A percentile compares a stretch with the other conserved stretches of the same genome.
These are phyloP conservation scores for Trichocomaceae sp. DNA, from an alignment of 2,329 filamentous ascomycete species.

Conservation along the genomic window DNA sequence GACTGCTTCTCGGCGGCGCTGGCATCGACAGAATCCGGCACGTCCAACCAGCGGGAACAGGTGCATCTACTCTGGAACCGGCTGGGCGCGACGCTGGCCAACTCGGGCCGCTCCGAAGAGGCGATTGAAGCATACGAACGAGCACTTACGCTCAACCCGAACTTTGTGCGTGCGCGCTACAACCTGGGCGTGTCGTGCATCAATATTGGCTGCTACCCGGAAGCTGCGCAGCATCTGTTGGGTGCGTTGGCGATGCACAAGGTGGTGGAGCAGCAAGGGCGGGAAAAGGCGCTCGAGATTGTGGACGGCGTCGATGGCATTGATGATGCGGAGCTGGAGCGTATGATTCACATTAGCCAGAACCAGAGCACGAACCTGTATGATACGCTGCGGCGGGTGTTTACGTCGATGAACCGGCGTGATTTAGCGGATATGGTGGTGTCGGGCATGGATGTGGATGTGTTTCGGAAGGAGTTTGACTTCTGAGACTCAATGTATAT, in stretches of 20 bases:
- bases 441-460: constrained; percentile 81
- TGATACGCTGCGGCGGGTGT: constrained; percentile 89
- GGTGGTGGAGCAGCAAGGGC: constrained; percentile 76
- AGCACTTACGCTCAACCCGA: constrained; percentile 80
- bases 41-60: constrained; percentile 76
- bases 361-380: constrained; percentile 96
- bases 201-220: constrained; percentile 90
- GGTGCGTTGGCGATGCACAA: constrained; percentile 94
- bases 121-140: constrained; percentile 95
- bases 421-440: constrained; percentile 85
- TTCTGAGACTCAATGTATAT: constrained; percentile 47
- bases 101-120: constrained; percentile 87
- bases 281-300: constrained; percentile 76
- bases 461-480: constrained; percentile 85
- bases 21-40: constrained; percentile 74
- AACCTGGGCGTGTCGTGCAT: constrained; percentile 96
- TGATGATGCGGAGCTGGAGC: constrained; percentile 68
- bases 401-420: constrained; percentile 85
- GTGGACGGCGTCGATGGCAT: constrained; percentile 55
- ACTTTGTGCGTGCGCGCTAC: constrained; percentile 95
- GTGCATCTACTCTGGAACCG: constrained; percentile 96
- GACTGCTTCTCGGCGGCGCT: constrained; percentile 95
- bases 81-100: constrained; percentile 89
- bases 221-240: constrained; percentile 87
- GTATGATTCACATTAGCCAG: constrained; percentile 70